Percentiles rank a stretch among this genome's conserved stretches.
Evolutionary conservation across 202 grass and related monocot genomes (phyloP).

Genomic region (Cymbopogon flexuosus): DNA sequence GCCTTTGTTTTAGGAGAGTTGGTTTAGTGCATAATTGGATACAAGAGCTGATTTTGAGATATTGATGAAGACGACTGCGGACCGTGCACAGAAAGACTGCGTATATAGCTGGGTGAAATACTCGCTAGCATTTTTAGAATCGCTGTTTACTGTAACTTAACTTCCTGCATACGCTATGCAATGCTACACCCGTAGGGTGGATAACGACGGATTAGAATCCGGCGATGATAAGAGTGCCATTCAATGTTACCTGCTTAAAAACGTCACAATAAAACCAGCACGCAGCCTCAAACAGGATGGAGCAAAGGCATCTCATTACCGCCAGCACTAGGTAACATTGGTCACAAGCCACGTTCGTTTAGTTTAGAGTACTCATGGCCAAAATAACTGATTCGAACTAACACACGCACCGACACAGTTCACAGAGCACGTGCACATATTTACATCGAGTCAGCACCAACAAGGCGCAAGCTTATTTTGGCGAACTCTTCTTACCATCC

Average conservation of each 20-base stretch:
- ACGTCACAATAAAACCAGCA: not conserved
- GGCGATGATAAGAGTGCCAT: not conserved
- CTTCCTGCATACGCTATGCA: not conserved
- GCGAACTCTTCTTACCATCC: constrained; percentile 33
- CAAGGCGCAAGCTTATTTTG: not conserved
- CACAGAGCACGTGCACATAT: not conserved
- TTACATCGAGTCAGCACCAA: constrained; percentile 3
- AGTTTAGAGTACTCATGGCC: not conserved
- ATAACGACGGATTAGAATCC: not conserved
- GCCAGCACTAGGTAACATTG: not conserved
- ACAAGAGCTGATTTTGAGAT: no score
- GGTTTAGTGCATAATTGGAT: no score
- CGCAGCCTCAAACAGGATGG: not conserved
- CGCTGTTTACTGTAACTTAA: not conserved
- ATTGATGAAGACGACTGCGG: no score
- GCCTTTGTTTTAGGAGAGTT: no score
- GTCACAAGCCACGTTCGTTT: not conserved
- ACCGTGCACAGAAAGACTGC: no score
- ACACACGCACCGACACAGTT: not conserved
- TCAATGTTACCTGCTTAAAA: not conserved
- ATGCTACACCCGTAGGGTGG: not conserved
- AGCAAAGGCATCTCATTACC: not conserved
- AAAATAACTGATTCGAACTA: not conserved
- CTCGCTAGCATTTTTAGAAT: not conserved
- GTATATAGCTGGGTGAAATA: no score